Conservation (phyloP, 345 rosid species). For the Salix suchowensis region DNA sequence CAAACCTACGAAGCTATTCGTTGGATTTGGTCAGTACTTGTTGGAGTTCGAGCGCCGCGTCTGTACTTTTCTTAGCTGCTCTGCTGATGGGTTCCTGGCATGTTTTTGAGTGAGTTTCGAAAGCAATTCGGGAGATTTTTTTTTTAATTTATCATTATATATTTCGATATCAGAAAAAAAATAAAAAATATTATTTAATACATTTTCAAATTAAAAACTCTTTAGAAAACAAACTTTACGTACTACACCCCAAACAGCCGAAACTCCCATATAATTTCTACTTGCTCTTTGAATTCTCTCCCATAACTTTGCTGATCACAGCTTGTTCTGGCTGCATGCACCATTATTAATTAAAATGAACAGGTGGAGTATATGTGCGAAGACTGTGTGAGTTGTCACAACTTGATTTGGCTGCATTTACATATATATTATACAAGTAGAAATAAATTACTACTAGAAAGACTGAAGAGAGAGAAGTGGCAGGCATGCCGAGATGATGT, state of each 20-base stretch:
- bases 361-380: too few relatives aligned
- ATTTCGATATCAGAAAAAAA: too few relatives aligned
- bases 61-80: constrained; percentile 19
- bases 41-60: constrained; percentile 16
- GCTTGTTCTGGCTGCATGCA: background rate
- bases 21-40: constrained; percentile 13
- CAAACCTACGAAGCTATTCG: constrained; percentile 14
- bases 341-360: background rate
- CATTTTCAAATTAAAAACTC: too few relatives aligned
- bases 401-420: background rate
- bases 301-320: background rate
- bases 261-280: constrained; percentile 1
- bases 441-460: background rate
- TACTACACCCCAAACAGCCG: background rate
- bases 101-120: too few relatives aligned
- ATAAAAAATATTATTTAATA: too few relatives aligned
- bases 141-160: too few relatives aligned
- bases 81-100: constrained; percentile 17
- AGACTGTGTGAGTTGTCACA: background rate
- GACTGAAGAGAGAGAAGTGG: background rate
- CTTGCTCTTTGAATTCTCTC: background rate
- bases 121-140: too few relatives aligned
- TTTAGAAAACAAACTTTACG: too few relatives aligned
- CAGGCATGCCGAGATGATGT: constrained; percentile 18
- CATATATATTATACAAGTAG: background rate